Base-by-base conservation (phyloP, 106 monocot species). In the Apostasia ramifera region DNA sequence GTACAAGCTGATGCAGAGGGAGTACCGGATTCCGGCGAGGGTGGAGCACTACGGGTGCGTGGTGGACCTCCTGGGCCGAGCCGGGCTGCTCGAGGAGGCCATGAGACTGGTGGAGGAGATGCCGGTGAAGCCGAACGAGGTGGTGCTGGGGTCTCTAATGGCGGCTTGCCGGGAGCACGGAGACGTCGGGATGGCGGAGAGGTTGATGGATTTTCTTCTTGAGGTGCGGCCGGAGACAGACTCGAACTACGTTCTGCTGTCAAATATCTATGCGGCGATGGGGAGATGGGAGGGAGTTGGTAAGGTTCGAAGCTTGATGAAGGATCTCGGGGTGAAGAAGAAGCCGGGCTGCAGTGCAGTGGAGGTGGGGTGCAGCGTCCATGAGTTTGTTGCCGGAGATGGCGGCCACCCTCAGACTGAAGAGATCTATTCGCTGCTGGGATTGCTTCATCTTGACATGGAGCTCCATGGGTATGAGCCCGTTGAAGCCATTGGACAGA, bases 221-320 rank as follows among this genome's bases (percentile, higher is more conserved):
- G 58, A 82, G 40, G 59, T 89, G 62, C 80, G 82, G 63, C 82
- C 85, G 2, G 74, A 74, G 2, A 59, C 60, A 39, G 85, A 85
- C 51, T 72, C 85, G 1, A 82, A 76, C 51, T 85, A 82, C 10
- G 77, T 89, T 13, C 77, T 89, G 5, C 37, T 89, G 57, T 89
- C 89, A 2, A 89, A 85, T 50, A 74, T 80, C 2, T 89, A 89
- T 69, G 89, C 89, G 8, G 67, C 82, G 1, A 70, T 53, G 9
- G 79, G 89, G 55, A 74, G 68, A 71, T 89, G 89, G 89, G 82
- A 85, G 8, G 69, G 72, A 1, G 89, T 80, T 2, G 79, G 65
- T 3, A 59, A 63, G 43, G 74, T 78, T 47, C 61, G 85, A 15
- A 75, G 41, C 59, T 42, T 57, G 63, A 89, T 89, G 89, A 82